Conservation (phyloP, 352 stramenopile genomes). For the Phytophthora cactorum region DNA sequence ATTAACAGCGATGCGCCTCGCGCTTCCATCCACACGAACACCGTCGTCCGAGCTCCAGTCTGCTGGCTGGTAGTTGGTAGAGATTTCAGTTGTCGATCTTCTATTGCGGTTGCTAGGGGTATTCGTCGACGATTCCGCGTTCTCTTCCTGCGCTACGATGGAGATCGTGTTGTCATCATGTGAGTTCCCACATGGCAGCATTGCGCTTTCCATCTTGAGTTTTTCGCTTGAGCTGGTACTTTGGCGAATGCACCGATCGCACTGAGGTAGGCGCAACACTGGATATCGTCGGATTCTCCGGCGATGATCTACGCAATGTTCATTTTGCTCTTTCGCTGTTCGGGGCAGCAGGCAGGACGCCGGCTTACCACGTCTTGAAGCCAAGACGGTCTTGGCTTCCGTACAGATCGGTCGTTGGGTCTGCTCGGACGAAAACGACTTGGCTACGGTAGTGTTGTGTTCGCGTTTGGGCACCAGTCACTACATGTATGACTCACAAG, state of each 20-base stretch:
- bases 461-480: too few species aligned
- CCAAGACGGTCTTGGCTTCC: too few species aligned
- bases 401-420: too few species aligned
- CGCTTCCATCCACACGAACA: constrained; percentile 28
- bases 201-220: constrained; percentile 1
- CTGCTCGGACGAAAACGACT: too few species aligned
- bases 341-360: not conserved
- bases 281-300: not conserved
- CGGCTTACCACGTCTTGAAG: not conserved
- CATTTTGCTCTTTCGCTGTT: constrained; percentile 28
- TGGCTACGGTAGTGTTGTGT: too few species aligned
- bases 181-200: constrained; percentile 15
- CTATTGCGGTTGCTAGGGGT: not conserved
- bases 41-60: constrained; percentile 33
- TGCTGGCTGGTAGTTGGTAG: constrained; percentile 26
- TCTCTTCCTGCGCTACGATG: constrained; percentile 21
- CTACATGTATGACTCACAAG: too few species aligned
- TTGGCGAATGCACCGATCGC: constrained; percentile 29
- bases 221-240: constrained; percentile 12
- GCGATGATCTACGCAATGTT: constrained; percentile 17
- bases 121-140: not conserved
- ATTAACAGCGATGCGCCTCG: constrained; percentile 35
- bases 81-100: constrained; percentile 5
- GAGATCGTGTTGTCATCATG: constrained; percentile 16
- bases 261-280: not conserved